phyloP scores from a whole-genome alignment of 495 filamentous ascomycete genomes.

The Xylaria longipes region DNA sequence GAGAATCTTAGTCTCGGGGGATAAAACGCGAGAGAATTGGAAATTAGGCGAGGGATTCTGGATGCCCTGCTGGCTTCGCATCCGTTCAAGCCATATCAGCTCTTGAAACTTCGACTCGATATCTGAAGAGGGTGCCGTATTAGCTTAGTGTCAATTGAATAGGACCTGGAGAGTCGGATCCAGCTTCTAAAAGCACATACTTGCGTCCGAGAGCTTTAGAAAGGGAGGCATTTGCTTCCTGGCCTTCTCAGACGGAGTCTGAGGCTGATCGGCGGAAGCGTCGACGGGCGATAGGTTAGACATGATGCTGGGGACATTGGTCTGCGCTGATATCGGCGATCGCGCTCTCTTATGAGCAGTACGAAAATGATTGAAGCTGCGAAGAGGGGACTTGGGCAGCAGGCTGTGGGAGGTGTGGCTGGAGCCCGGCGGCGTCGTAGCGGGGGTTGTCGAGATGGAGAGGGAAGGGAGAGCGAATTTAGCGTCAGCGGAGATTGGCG shows the following conservation, averaged over 20 bases:
- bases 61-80: conserved; percentile 55
- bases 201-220: conserved; percentile 43
- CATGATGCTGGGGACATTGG: conserved; percentile 38
- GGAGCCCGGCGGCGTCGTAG: conserved; percentile 16
- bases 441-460: conserved; percentile 28
- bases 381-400: conserved; percentile 36
- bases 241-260: conserved; percentile 34
- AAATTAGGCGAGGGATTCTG: conserved; percentile 52
- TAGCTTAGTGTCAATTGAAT: conserved; percentile 31
- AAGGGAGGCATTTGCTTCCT: conserved; percentile 50
- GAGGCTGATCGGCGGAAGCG: conserved; percentile 34
- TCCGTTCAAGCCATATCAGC: conserved; percentile 66
- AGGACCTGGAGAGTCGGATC: conserved; percentile 16
- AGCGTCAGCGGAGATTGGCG: neutral
- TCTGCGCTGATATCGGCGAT: conserved; percentile 45
- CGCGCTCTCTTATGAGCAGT: conserved; percentile 47
- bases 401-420: conserved; percentile 14
- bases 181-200: conserved; percentile 34
- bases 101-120: conserved; percentile 64
- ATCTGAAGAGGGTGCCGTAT: conserved; percentile 38
- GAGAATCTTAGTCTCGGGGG: conserved; percentile 57
- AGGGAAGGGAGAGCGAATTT: conserved; percentile 30
- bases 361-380: conserved; percentile 32
- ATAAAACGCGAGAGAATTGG: conserved; percentile 62
- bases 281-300: conserved; percentile 30